A percentile compares a stretch with the other conserved stretches of the same genome.
These are phyloP conservation scores for Tetrapisispora taiwanensis DNA, from an alignment of 805 yeast species.

Conservation along the genomic window DNA sequence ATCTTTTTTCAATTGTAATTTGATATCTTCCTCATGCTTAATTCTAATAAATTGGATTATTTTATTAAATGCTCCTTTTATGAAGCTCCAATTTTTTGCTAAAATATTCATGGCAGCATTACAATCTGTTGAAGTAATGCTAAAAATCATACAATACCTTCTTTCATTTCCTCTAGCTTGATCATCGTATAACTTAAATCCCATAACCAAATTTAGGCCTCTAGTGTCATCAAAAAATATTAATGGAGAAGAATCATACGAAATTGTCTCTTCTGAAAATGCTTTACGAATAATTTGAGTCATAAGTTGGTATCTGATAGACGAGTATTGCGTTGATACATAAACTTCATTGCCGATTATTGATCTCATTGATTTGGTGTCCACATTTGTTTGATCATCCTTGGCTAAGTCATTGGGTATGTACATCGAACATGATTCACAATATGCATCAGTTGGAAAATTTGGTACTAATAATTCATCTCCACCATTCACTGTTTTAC, in stretches of 20 bases:
- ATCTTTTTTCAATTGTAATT: conserved; percentile 21
- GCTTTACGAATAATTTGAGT: conserved; percentile 53
- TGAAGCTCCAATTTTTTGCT: conserved; percentile 45
- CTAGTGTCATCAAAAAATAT: conserved; percentile 51
- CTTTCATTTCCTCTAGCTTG: conserved; percentile 70
- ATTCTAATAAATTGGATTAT: conserved; percentile 34
- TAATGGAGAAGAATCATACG: conserved; percentile 49
- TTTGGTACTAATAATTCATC: conserved; percentile 29
- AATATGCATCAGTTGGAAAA: conserved; percentile 38
- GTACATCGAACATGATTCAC: conserved; percentile 50
- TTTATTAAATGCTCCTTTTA: conserved; percentile 32
- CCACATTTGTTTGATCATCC: neutral
- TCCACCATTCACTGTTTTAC: conserved; percentile 13
- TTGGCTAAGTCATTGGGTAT: conserved; percentile 33
- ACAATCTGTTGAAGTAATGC: conserved; percentile 43
- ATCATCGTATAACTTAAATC: conserved; percentile 52
- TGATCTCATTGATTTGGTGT: conserved; percentile 28
- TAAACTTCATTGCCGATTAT: conserved; percentile 22
- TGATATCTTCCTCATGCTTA: conserved; percentile 21
- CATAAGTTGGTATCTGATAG: conserved; percentile 42
- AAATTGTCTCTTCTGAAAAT: conserved; percentile 55
- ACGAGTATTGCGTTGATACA: conserved; percentile 54
- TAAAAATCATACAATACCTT: conserved; percentile 50
- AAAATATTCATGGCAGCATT: conserved; percentile 24
- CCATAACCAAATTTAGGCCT: conserved; percentile 50